Evolutionary conservation across 1,284 basidiomycete genomes (phyloP).

Genomic region (Ustilago xerochloae): DNA sequence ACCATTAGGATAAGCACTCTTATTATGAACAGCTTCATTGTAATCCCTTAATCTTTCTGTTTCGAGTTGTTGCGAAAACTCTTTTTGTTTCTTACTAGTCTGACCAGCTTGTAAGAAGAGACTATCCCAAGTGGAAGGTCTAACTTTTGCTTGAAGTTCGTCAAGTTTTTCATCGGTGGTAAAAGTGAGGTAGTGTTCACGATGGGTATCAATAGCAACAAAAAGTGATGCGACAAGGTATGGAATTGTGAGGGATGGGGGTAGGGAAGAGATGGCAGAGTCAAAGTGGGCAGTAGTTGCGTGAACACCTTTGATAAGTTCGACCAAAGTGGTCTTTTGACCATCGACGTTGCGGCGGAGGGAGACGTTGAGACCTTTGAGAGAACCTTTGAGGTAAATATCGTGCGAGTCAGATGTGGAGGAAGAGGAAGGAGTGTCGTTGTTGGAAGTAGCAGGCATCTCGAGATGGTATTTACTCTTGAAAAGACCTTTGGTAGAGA

Average conservation of each 20-base stretch:
- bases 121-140: slow-evolving; percentile 45
- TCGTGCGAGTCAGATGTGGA: slow-evolving; percentile 17
- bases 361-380: slow-evolving; percentile 35
- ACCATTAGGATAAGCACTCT: slow-evolving; percentile 34
- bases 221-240: slow-evolving; percentile 39
- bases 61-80: slow-evolving; percentile 45
- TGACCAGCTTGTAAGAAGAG: slow-evolving; percentile 44
- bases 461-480: slow-evolving; percentile 48
- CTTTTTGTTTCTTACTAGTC: slow-evolving; percentile 45
- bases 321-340: slow-evolving; percentile 31
- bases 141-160: slow-evolving; percentile 70
- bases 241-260: slow-evolving; percentile 13
- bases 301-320: slow-evolving; percentile 40
- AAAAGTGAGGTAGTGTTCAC: slow-evolving; percentile 70
- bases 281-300: slow-evolving; percentile 43
- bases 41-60: slow-evolving; percentile 32
- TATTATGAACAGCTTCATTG: slow-evolving; percentile 40
- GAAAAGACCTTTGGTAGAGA: slow-evolving; percentile 43
- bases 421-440: not conserved
- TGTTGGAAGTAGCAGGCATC: not conserved
- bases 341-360: slow-evolving; percentile 33
- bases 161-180: slow-evolving; percentile 81
- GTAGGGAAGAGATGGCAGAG: slow-evolving; percentile 16
- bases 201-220: slow-evolving; percentile 43
- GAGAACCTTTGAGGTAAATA: slow-evolving; percentile 43